Percentiles rank a stretch among this genome's conserved stretches.
These are phyloP conservation scores for Xylaria palmicola DNA, from an alignment of 495 filamentous ascomycete genomes.

Conservation along the genomic window DNA sequence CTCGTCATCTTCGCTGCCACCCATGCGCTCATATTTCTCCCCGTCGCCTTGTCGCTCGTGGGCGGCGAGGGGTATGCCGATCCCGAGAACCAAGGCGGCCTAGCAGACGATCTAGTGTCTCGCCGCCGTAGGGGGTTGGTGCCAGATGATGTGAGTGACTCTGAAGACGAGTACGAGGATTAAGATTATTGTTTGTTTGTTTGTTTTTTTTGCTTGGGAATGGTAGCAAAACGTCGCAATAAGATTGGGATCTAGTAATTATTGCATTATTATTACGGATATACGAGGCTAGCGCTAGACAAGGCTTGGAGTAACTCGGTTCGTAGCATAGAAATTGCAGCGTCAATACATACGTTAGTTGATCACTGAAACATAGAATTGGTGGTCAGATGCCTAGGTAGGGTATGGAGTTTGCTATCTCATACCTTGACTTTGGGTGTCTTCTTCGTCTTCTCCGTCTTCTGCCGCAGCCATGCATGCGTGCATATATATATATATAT, in stretches of 20 bases:
- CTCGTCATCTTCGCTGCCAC: conserved; percentile 84
- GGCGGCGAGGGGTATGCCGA: conserved; percentile 89
- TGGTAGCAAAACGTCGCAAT: not conserved
- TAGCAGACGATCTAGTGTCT: conserved; percentile 75
- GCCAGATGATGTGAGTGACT: conserved; percentile 41
- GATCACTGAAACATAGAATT: not conserved
- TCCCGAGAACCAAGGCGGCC: conserved; percentile 75
- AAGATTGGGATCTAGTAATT: not conserved
- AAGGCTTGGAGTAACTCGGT: not conserved
- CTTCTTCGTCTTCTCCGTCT: no score
- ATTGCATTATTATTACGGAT: not conserved
- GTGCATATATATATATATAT: no score
- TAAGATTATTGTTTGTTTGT: conserved; percentile 2
- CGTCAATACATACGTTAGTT: not conserved
- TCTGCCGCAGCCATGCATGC: no score
- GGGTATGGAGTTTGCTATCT: not conserved
- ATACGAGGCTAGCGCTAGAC: conserved; percentile 7
- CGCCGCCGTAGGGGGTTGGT: conserved; percentile 45
- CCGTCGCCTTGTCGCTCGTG: conserved; percentile 81
- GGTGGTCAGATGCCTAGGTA: not conserved
- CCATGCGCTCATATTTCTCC: conserved; percentile 88
- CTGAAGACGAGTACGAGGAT: conserved; percentile 37
- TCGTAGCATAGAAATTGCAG: not conserved
- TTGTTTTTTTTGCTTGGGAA: no score
- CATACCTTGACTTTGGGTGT: no score